phyloP scores from a whole-genome alignment of 768 basidiomycete species.

The Leccinum longicurvipes region DNA sequence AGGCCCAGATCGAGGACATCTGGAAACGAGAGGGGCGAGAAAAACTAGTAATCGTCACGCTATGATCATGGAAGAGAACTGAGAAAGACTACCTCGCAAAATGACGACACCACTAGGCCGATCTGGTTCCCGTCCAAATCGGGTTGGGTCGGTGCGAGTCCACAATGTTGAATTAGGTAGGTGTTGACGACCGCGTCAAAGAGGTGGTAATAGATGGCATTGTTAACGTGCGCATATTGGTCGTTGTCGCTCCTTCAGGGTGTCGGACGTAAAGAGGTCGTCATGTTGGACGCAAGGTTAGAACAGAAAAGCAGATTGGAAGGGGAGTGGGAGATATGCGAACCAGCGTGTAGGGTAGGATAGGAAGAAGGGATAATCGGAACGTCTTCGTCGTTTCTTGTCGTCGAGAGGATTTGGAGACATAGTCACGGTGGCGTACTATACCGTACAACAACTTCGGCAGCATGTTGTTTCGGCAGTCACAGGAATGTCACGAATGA shows the following conservation, averaged over 20 bases:
- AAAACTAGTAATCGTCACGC: slow-evolving; percentile 47
- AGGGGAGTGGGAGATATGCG: slow-evolving; percentile 4
- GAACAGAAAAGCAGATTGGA: background rate
- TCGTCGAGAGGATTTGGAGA: background rate
- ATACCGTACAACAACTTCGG: no score
- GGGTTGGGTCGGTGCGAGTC: slow-evolving; percentile 48
- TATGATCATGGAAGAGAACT: background rate
- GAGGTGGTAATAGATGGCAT: slow-evolving; percentile 75
- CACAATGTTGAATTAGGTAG: slow-evolving; percentile 68
- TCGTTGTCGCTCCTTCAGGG: slow-evolving; percentile 79
- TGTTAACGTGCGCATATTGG: slow-evolving; percentile 81
- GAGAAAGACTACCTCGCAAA: slow-evolving; percentile 49
- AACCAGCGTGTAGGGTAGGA: slow-evolving; percentile 71
- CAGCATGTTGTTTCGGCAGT: no score
- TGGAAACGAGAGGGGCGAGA: slow-evolving; percentile 71
- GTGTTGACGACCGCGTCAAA: slow-evolving; percentile 82
- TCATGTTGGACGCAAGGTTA: slow-evolving; percentile 4
- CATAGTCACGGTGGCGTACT: no score
- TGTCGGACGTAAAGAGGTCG: background rate
- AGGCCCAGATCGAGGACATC: slow-evolving; percentile 67
- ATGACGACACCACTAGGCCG: slow-evolving; percentile 76
- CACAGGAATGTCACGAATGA: no score
- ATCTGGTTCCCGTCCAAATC: slow-evolving; percentile 38
- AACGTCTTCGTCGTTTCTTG: slow-evolving; percentile 41
- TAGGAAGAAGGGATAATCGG: slow-evolving; percentile 59